These are phyloP conservation scores for Ustilago xerochloae DNA, from an alignment of 1,284 basidiomycete species.

Conservation along the genomic window DNA sequence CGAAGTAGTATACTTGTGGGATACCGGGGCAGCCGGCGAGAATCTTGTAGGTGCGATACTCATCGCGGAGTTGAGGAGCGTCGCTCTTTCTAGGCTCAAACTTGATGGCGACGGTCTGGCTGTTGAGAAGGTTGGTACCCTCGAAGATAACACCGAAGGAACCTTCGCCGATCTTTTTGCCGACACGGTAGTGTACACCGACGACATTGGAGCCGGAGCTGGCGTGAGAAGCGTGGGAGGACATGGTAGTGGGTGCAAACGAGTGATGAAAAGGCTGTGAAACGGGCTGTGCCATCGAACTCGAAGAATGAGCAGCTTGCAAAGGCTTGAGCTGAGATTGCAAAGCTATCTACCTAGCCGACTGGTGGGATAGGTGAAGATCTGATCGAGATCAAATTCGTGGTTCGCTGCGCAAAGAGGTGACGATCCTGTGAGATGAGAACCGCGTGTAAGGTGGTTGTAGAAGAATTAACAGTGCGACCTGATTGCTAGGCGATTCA, in stretches of 20 bases:
- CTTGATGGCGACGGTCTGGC: slow-evolving; percentile 96
- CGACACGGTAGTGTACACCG: slow-evolving; percentile 81
- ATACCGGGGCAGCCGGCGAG: slow-evolving; percentile 92
- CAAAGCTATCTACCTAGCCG: neutral
- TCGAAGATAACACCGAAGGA: slow-evolving; percentile 98
- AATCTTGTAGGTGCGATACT: slow-evolving; percentile 97
- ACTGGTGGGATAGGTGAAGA: neutral
- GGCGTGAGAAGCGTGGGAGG: slow-evolving; percentile 58
- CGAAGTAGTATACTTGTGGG: slow-evolving; percentile 96
- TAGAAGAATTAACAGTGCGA: no score
- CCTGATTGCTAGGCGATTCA: no score
- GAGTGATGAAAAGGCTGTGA: slow-evolving; percentile 46
- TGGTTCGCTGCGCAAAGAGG: neutral
- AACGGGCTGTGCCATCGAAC: slow-evolving; percentile 29
- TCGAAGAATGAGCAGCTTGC: neutral
- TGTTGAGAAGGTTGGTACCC: slow-evolving; percentile 93
- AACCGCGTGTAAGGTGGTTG: no score
- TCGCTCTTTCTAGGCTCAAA: slow-evolving; percentile 97
- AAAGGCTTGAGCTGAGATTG: no score
- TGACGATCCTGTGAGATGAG: no score
- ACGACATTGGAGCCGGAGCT: slow-evolving; percentile 67
- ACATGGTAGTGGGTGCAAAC: slow-evolving; percentile 53
- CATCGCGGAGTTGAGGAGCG: slow-evolving; percentile 93
- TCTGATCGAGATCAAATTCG: neutral
- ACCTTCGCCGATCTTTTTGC: slow-evolving; percentile 75